Evolutionary conservation across 176 grass and related monocot genomes (phyloP), one percentile per base, ranked within the genome.

Genomic region (Melocanna baccifera): DNA sequence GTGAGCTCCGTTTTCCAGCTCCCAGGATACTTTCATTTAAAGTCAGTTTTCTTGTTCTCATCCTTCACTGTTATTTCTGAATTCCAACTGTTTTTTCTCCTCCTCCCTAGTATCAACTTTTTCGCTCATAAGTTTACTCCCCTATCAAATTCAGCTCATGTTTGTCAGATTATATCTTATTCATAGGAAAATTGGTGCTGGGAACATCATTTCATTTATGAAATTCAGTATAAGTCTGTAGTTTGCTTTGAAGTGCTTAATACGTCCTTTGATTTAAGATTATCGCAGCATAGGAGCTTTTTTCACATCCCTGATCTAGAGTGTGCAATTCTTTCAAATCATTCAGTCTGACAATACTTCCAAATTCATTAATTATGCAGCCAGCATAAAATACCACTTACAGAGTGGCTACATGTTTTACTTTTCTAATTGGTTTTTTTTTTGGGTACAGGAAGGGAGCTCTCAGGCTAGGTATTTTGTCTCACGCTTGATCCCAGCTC

Each of bases 401-500:
- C 16, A 34, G 6, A 46, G 41, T 19, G 12, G 12, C 9, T 55
- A 20, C 73, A 34, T 80, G 42, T 47, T 85, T 88, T 77, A 20
- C 19, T 77, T 84, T 87, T 52, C 11, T 75, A 67, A 83, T 25
- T 7, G 16, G n/a, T 50, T 16, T 12, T 74, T 61, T 14, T 76
- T 91, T 76, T 76, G 47, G 67, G 37, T 50, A 68, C 88, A 99
- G 96, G 91, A 96, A 87, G 93, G 91, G 79, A 99, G 96, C 81
- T 99, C 96, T 45, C 96, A 94, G 81, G 93, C 96, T 70, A 87
- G 96, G 69, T 99, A 99, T 83, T 96, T 99, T 82, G 93, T 99
- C 30, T 99, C 96, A 37, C 96, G 96, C 52, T 81, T 99, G 66
- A 94, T 99, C n/a, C 96, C 93, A n/a, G 96, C 93, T 41, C 96